phyloP scores from a whole-genome alignment of 306 rosid species.

The Inga leiocalycina region DNA sequence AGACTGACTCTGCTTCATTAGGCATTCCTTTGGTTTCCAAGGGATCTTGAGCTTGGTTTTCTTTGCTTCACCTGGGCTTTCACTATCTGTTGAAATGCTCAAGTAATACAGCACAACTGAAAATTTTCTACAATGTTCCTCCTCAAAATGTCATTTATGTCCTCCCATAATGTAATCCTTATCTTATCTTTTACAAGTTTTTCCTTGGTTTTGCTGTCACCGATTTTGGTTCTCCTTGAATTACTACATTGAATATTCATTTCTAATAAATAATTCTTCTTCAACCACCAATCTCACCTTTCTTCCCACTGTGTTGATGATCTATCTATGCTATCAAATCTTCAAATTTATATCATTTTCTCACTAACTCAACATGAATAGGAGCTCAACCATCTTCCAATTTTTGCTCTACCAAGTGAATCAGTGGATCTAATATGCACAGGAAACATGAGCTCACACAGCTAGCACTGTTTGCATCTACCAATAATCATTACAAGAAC shows the following conservation, averaged over 20 bases:
- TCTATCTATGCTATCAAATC: not conserved
- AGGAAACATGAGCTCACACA: not conserved
- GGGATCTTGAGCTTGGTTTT: constrained; percentile 71
- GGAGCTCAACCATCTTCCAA: not conserved
- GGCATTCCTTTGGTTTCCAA: constrained; percentile 66
- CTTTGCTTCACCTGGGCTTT: constrained; percentile 56
- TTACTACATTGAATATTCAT: not conserved
- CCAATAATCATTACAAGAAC: constrained; percentile 36
- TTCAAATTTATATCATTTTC: not conserved
- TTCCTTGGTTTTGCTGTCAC: not conserved
- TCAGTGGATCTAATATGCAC: not conserved
- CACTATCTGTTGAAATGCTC: constrained; percentile 58
- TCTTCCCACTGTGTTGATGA: not conserved
- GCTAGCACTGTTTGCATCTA: not conserved
- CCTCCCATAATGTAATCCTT: not conserved
- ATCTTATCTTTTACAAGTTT: not conserved
- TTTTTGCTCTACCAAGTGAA: not conserved
- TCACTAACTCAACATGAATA: not conserved
- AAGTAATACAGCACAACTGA: not conserved
- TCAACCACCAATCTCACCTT: not conserved
- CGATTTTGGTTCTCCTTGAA: not conserved
- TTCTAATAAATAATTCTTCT: not conserved
- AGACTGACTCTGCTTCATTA: constrained; percentile 62
- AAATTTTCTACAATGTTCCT: not conserved
- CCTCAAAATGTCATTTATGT: not conserved